Conservation (phyloP, 345 rosid species). For the Zanthoxylum bungeanum region DNA sequence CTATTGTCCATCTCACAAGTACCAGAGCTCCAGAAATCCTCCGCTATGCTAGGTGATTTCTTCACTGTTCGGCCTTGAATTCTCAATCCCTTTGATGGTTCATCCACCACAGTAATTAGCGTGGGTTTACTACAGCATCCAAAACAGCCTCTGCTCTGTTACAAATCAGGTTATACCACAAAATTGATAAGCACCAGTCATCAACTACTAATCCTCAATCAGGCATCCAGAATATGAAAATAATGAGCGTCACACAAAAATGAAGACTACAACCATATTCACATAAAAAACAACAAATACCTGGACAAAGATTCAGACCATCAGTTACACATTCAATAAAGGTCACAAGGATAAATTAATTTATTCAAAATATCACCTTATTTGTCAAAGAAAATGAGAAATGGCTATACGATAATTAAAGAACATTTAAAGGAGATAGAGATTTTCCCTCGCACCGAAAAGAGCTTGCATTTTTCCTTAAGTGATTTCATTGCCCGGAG, state of each 20-base stretch:
- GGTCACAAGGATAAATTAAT: not conserved
- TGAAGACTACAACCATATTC: not conserved
- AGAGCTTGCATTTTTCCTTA: slow-evolving; percentile 33
- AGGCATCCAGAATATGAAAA: not conserved
- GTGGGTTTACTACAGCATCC: slow-evolving; percentile 63
- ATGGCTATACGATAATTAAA: not conserved
- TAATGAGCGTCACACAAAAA: not conserved
- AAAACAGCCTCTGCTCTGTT: slow-evolving; percentile 97
- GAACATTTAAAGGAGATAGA: not conserved
- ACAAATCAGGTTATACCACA: slow-evolving; percentile 44
- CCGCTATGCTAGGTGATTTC: slow-evolving; percentile 42
- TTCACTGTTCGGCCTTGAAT: slow-evolving; percentile 42
- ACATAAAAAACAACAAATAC: not conserved
- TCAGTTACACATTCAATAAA: not conserved
- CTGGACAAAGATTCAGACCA: not conserved
- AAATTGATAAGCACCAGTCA: slow-evolving; percentile 34
- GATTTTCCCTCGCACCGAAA: slow-evolving; percentile 33
- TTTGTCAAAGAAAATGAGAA: slow-evolving; percentile 3
- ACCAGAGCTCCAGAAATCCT: slow-evolving; percentile 63
- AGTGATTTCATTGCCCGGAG: slow-evolving; percentile 26
- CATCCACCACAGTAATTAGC: slow-evolving; percentile 39
- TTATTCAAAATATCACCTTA: not conserved
- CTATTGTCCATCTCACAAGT: slow-evolving; percentile 60
- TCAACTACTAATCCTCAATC: slow-evolving; percentile 8
- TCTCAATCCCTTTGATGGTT: slow-evolving; percentile 52